Base-by-base conservation (phyloP, 2,329 filamentous ascomycete genomes). In the Ascochyta fabae region DNA sequence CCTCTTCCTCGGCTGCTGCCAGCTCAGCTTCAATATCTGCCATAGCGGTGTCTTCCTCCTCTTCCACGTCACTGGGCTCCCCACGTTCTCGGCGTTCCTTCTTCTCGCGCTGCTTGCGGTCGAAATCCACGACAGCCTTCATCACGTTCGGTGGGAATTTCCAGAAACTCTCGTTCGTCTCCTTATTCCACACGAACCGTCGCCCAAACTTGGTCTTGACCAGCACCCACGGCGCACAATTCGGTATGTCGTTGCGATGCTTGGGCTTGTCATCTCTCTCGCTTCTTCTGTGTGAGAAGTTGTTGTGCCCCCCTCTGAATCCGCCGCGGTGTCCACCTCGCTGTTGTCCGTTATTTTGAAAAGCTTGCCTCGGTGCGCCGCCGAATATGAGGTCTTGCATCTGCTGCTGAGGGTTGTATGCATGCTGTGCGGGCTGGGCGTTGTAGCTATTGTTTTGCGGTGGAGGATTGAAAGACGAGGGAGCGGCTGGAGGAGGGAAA, bases 181-280 rank as follows among this genome's bases (percentile, higher is more conserved):
- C 84, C 0, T 88, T 85, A 65, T 99, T 96, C 79, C 96, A 91
- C 2, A 93, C 92, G 70, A 99, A 99, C 48, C 93, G 85, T 53
- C 95, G 84, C 22, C 91, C 91, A 59, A 94, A 87, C 72, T 92
- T 97, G 0, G 95, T 99, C 72, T 89, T 91, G n/a, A 99, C 91
- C 3, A 99, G 80, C 0, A 96, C 78, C 95, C 95, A 99, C 15
- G 92, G 90, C 65, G 90, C 88, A 66, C 87, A 90, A 2, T 88
- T 88, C 0, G 92, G 92, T 41, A 99, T 95, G 6, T 83, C 72
- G 52, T 90, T 84, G 71, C 91, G 93, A 26, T 88, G 87, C 75
- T 89, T 91, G 3, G 95, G 95, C 61, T 89, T 88, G 73, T 98
- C 95, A 41, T 83, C 77, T 0, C 88, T 90, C 59, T 91, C 87